Conservation (phyloP, 2,329 filamentous ascomycete genomes). For the Phyllosticta citrichinensis region DNA sequence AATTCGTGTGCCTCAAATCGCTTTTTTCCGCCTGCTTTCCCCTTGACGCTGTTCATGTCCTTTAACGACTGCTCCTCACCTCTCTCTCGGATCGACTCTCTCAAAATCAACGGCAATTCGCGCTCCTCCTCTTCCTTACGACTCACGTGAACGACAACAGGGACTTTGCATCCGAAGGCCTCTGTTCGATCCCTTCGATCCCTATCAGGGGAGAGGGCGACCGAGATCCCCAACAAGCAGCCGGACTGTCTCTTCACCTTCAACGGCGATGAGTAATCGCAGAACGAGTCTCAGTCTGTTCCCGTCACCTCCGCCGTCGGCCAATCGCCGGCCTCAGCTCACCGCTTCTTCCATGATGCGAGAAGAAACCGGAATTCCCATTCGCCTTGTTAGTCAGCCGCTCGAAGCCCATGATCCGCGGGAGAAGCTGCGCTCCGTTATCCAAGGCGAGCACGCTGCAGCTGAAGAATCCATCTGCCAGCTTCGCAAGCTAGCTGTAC, state of each 20-base stretch:
- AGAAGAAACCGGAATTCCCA: slow-evolving; percentile 2
- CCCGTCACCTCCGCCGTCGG: neutral
- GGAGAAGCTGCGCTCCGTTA: slow-evolving; percentile 21
- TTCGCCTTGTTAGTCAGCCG: slow-evolving; percentile 16
- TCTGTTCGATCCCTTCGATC: neutral
- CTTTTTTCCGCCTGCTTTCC: neutral
- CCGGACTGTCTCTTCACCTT: neutral
- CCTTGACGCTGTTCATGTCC: neutral
- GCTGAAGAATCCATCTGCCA: slow-evolving; percentile 25
- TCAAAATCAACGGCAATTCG: neutral
- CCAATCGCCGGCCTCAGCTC: slow-evolving; percentile 2
- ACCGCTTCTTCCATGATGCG: slow-evolving; percentile 7
- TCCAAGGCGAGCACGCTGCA: slow-evolving; percentile 23
- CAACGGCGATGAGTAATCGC: neutral
- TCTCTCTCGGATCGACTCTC: neutral
- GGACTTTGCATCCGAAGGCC: neutral
- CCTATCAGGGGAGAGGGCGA: neutral
- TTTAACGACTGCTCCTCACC: neutral
- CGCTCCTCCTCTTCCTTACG: neutral
- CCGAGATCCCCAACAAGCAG: neutral
- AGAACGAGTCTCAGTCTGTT: slow-evolving; percentile 5
- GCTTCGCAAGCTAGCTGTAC: slow-evolving; percentile 26
- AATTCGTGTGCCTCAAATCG: neutral
- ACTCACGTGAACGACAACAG: neutral
- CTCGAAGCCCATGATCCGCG: slow-evolving; percentile 27